Evolutionary conservation across 257 asterid genomes (phyloP).

Genomic region (Salvia splendens): DNA sequence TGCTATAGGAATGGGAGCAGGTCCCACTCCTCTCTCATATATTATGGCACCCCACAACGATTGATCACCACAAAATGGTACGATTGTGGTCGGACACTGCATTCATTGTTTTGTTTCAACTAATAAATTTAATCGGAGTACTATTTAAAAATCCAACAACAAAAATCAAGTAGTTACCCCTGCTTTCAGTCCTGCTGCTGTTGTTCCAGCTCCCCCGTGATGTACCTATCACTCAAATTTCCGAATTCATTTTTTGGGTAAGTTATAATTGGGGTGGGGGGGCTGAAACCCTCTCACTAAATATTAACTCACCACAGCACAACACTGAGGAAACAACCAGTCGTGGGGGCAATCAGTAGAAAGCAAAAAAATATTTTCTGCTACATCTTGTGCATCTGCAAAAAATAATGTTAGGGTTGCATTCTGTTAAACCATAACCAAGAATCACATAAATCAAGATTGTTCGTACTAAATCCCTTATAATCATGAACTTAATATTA

Average conservation of each 20-base stretch:
- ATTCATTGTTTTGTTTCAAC: neutral
- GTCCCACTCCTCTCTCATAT: constrained; percentile 69
- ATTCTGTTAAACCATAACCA: too few relatives aligned
- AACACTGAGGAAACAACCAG: constrained; percentile 87
- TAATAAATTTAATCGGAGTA: too few relatives aligned
- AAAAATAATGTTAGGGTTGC: too few relatives aligned
- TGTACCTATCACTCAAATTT: constrained; percentile 53
- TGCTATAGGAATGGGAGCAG: constrained; percentile 77
- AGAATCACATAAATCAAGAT: too few relatives aligned
- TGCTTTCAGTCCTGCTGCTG: constrained; percentile 87
- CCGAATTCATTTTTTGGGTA: neutral
- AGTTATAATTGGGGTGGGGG: too few relatives aligned
- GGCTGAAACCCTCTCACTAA: neutral
- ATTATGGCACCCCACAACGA: constrained; percentile 87
- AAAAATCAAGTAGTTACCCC: constrained; percentile 53
- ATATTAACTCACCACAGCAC: constrained; percentile 66
- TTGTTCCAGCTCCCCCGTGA: constrained; percentile 99
- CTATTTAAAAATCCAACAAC: too few relatives aligned
- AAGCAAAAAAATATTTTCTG: constrained; percentile 61
- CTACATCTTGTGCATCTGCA: constrained; percentile 51
- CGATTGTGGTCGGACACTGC: constrained; percentile 95
- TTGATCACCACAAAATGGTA: constrained; percentile 92
- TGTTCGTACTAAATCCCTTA: too few relatives aligned
- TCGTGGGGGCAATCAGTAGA: constrained; percentile 76
- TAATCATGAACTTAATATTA: too few relatives aligned